Evolutionary conservation across 306 rosid genomes (phyloP).

Genomic region (Casuarina cunninghamiana): DNA sequence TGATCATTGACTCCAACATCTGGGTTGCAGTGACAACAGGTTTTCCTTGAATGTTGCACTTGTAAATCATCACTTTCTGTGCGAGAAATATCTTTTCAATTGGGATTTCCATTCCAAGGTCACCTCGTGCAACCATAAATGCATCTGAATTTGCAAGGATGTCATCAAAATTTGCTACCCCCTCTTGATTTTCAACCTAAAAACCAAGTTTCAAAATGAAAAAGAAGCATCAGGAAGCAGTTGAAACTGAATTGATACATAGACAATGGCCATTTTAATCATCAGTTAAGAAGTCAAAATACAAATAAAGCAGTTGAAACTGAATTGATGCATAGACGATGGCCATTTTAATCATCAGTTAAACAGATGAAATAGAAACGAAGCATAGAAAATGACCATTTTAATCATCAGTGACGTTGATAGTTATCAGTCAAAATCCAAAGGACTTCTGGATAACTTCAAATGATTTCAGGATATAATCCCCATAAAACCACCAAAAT

Average conservation of each 20-base stretch:
- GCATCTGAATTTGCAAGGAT: conserved; percentile 95
- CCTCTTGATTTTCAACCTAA: conserved; percentile 98
- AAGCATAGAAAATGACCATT: no score
- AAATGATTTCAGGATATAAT: neutral
- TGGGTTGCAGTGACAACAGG: conserved; percentile 98
- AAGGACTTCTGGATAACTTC: neutral
- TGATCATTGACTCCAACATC: conserved; percentile 86
- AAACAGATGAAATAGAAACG: no score
- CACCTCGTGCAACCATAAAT: conserved; percentile 98
- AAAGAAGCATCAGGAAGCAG: neutral
- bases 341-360: neutral
- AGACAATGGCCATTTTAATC: no score
- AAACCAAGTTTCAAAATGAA: conserved; percentile 24
- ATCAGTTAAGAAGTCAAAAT: no score
- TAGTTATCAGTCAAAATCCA: conserved; percentile 3
- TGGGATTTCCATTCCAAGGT: conserved; percentile 99
- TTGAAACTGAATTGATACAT: no score
- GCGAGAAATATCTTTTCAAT: conserved; percentile 97
- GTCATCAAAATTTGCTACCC: conserved; percentile 97
- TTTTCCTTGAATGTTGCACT: conserved; percentile 98
- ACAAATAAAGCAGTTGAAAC: conserved; percentile 8
- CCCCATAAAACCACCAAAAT: neutral
- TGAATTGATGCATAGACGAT: neutral
- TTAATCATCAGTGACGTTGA: neutral
- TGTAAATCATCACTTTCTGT: conserved; percentile 97